Percentiles rank a stretch among this genome's conserved stretches.
These are phyloP conservation scores for Backusella sp. DNA, from an alignment of 192 early-diverging fungal species.

Conservation along the genomic window DNA sequence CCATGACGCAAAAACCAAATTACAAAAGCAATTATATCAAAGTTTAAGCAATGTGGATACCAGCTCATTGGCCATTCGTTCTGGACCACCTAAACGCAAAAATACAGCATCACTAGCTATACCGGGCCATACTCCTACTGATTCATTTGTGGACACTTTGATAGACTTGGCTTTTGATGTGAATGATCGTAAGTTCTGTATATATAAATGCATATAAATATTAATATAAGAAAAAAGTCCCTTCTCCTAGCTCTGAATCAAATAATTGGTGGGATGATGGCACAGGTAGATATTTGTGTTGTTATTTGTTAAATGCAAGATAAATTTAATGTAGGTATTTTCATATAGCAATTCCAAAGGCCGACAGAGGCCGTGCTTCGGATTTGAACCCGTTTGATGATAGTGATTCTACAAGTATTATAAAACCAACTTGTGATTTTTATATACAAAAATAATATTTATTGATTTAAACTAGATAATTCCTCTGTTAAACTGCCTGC, in stretches of 20 bases:
- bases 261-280: conserved; percentile 58
- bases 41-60: conserved; percentile 22
- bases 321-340: too few relatives aligned
- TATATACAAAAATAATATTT: not conserved
- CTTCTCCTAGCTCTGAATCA: conserved; percentile 49
- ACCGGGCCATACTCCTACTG: not conserved
- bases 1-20: conserved; percentile 39
- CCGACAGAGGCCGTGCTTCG: conserved; percentile 11
- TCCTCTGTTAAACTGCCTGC: not conserved
- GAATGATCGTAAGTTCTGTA: conserved; percentile 6
- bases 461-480: not conserved
- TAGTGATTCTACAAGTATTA: not conserved
- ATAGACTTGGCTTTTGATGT: conserved; percentile 21
- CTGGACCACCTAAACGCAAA: conserved; percentile 7
- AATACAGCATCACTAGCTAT: not conserved
- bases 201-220: not conserved
- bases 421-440: not conserved
- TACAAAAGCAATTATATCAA: conserved; percentile 52
- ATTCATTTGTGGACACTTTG: conserved; percentile 22
- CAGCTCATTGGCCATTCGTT: not conserved
- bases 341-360: conserved; percentile 13
- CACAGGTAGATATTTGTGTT: conserved; percentile 11
- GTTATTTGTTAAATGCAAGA: not conserved
- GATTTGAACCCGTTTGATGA: conserved; percentile 18
- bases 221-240: conserved; percentile 29